phyloP scores from a whole-genome alignment of 495 filamentous ascomycete species.

The Neurospora pannonica region DNA sequence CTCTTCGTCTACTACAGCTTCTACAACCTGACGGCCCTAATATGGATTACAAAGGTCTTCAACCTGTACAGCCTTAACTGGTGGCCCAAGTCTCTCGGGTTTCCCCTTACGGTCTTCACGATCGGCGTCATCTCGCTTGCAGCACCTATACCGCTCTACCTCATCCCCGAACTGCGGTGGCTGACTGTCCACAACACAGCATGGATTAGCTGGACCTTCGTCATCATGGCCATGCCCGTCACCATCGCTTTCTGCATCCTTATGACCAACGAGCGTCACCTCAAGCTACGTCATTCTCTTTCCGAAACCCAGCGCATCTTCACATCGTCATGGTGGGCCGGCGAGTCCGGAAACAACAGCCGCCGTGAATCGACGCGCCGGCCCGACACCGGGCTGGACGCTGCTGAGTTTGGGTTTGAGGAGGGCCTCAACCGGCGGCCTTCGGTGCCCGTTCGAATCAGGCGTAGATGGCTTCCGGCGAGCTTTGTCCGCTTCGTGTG shows the following conservation, averaged over 20 bases:
- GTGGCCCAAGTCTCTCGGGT: conserved; percentile 52
- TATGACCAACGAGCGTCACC: conserved; percentile 47
- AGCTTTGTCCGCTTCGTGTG: conserved; percentile 58
- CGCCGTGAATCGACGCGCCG: conserved; percentile 24
- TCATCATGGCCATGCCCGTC: conserved; percentile 54
- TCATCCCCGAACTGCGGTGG: conserved; percentile 35
- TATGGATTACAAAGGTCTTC: conserved; percentile 61
- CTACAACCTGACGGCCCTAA: conserved; percentile 52
- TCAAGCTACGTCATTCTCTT: conserved; percentile 42
- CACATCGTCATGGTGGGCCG: conserved; percentile 50
- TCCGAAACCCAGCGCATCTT: conserved; percentile 57
- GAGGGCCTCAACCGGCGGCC: conserved; percentile 11
- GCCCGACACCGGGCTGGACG: conserved; percentile 10
- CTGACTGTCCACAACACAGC: conserved; percentile 48
- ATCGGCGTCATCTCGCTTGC: conserved; percentile 46
- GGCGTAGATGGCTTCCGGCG: conserved; percentile 44
- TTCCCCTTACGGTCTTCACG: conserved; percentile 45
- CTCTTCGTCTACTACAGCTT: conserved; percentile 56
- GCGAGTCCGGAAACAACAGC: conserved; percentile 35
- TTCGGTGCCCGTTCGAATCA: conserved; percentile 25
- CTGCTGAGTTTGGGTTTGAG: conserved; percentile 15
- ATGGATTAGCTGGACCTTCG: conserved; percentile 56
- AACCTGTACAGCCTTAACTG: conserved; percentile 58
- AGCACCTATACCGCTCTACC: conserved; percentile 48
- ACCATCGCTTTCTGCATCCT: conserved; percentile 50